These are phyloP conservation scores for Guyanaporus albipodus DNA, from an alignment of 768 basidiomycete genomes.

Conservation along the genomic window DNA sequence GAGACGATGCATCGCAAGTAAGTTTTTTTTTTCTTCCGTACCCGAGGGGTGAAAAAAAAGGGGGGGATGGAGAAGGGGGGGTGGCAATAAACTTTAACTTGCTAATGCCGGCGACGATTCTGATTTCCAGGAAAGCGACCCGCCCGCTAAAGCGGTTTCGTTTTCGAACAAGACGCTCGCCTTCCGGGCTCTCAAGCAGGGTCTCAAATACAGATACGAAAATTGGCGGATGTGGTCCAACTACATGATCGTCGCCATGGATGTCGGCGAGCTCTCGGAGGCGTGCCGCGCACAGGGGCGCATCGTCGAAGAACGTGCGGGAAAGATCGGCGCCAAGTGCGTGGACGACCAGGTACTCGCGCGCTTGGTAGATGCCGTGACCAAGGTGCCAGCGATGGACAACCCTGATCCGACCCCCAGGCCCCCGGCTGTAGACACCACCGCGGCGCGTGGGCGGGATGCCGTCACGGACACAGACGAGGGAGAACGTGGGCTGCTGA, in stretches of 20 bases:
- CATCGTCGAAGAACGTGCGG: conserved; percentile 57
- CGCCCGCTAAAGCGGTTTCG: conserved; percentile 37
- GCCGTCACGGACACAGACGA: conserved; percentile 50
- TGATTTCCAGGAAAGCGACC: conserved; percentile 23
- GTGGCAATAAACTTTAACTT: too few species aligned
- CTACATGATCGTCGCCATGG: conserved; percentile 90
- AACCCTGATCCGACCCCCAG: conserved; percentile 28
- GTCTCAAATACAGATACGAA: conserved; percentile 77
- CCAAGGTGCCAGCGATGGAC: conserved; percentile 42
- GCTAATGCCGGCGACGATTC: too few species aligned
- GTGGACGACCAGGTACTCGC: conserved; percentile 89
- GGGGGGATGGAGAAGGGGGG: too few species aligned
- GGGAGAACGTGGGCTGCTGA: conserved; percentile 61
- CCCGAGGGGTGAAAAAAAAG: not conserved
- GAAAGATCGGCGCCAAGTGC: conserved; percentile 45
- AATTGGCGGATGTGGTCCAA: conserved; percentile 99
- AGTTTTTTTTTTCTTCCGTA: not conserved
- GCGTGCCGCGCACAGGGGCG: conserved; percentile 79
- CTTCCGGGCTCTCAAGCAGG: conserved; percentile 88
- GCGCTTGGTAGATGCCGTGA: conserved; percentile 84
- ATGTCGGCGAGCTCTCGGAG: conserved; percentile 90
- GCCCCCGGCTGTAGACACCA: conserved; percentile 12
- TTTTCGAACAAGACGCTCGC: conserved; percentile 82
- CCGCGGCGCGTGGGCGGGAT: conserved; percentile 1
- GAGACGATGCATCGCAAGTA: conserved; percentile 21